Percentiles rank a stretch among this genome's conserved stretches.
phyloP scores from a whole-genome alignment of 2,329 filamentous ascomycete genomes.

The Ceratocystis variospora region DNA sequence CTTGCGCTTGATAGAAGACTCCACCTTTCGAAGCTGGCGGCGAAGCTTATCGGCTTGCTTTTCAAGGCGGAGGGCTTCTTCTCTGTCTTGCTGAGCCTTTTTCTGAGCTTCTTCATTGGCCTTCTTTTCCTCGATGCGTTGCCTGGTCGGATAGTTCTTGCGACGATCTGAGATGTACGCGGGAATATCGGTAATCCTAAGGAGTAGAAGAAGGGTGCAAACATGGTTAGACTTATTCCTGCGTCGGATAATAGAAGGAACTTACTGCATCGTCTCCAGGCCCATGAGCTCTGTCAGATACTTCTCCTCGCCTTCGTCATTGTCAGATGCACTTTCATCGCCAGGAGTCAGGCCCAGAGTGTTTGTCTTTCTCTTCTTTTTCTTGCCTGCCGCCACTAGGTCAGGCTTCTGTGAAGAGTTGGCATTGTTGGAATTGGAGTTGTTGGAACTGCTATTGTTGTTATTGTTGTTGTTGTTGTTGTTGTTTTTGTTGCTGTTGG shows the following conservation, averaged over 20 bases:
- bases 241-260: conserved; percentile 23
- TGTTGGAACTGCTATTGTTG: conserved; percentile 22
- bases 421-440: conserved; percentile 14
- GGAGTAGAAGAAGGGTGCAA: background rate
- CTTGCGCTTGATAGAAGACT: conserved; percentile 55
- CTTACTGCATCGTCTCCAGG: conserved; percentile 42
- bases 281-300: conserved; percentile 43
- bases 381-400: conserved; percentile 40
- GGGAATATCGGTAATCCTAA: conserved; percentile 53
- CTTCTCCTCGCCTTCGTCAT: conserved; percentile 60
- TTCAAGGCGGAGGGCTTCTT: conserved; percentile 30
- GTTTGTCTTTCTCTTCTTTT: conserved; percentile 60
- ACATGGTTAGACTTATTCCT: too few species aligned
- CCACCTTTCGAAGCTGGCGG: conserved; percentile 53
- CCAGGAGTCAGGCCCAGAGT: conserved; percentile 58
- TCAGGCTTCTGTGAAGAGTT: conserved; percentile 25
- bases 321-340: conserved; percentile 49
- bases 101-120: conserved; percentile 33
- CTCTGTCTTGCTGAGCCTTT: conserved; percentile 48
- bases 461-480: conserved; percentile 28
- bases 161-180: conserved; percentile 71
- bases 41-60: conserved; percentile 49
- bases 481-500: conserved; percentile 25
- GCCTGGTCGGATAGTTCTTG: conserved; percentile 66
- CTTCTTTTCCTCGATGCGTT: conserved; percentile 51